Base-by-base conservation (phyloP, 2,329 filamentous ascomycete species). In the Alternaria conjuncta region DNA sequence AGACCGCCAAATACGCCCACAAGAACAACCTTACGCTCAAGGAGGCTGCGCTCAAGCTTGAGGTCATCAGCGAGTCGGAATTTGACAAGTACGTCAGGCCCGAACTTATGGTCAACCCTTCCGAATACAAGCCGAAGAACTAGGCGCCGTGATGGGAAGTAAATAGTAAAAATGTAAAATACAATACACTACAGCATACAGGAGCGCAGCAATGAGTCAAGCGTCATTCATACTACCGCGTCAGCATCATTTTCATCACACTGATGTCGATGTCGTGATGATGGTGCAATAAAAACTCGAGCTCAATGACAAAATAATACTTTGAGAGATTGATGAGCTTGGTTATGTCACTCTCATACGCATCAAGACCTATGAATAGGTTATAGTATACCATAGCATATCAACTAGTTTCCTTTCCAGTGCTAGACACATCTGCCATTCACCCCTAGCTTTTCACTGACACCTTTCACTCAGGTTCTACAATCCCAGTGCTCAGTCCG, bases 11-110 rank as follows among this genome's bases (percentile, higher is more conserved):
- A 90, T 96, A 99, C 79, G 96, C 96, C 15, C 96, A 99, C 86
- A 97, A 97, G 89, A 98, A 98, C 89, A 94, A 94, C 32, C 84
- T 95, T 55, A 97, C 94, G 23, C 88, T 99, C 63, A 97, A 97
- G 87, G 85, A 97, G 84, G 95, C 92, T 76, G 95, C 96, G 20
- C 89, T 98, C 86, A 93, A 98, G 86, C 88, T 99, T 71, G 88
- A 97, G 72, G 95, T 94, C 49, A 85, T 98, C 71, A 95, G 90
- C 69, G 89, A 90, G 78, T 92, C 92, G 77, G 94, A 97, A 79
- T 98, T 98, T 78, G 94, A 97, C 82, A 86, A 88, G 71, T 86
- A 96, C 69, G 96, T 99, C 71, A 89, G 90, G 75, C 96, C 96
- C 23, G 95, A 98, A 85, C 87, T 98, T 78, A 99, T 99, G 95